Conservation (phyloP, 1,284 basidiomycete species). For the Sparassis latifolia region DNA sequence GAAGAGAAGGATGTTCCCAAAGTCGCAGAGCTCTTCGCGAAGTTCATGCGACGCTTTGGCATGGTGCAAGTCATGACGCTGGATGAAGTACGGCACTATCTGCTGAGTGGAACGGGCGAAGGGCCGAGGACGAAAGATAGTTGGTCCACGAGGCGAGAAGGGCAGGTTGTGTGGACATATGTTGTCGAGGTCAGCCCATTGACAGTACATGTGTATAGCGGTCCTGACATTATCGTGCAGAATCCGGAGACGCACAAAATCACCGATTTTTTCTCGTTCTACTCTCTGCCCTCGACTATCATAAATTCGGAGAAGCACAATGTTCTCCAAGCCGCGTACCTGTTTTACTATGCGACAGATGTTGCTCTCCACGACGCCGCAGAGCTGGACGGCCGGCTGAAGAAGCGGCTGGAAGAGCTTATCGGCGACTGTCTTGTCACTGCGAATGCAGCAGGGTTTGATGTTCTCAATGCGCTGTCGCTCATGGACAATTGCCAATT, state of each 20-base stretch:
- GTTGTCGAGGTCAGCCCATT: constrained; percentile 77
- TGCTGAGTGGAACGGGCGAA: constrained; percentile 79
- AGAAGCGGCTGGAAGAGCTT: constrained; percentile 67
- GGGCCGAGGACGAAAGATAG: constrained; percentile 33
- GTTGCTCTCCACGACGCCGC: constrained; percentile 51
- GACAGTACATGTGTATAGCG: constrained; percentile 1
- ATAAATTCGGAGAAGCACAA: constrained; percentile 61
- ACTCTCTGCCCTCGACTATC: constrained; percentile 90
- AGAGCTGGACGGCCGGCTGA: constrained; percentile 58
- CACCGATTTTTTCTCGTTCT: constrained; percentile 97
- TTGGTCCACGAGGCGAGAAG: constrained; percentile 48
- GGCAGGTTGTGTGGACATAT: constrained; percentile 94
- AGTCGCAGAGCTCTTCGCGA: constrained; percentile 70
- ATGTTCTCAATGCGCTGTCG: constrained; percentile 94
- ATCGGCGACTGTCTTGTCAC: constrained; percentile 76
- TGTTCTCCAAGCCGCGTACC: constrained; percentile 80
- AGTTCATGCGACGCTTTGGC: constrained; percentile 85
- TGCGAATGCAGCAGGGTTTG: constrained; percentile 81
- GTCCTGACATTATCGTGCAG: constrained; percentile 33
- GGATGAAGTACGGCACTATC: constrained; percentile 84
- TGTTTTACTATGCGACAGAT: constrained; percentile 87
- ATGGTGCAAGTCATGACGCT: constrained; percentile 75
- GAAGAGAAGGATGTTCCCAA: constrained; percentile 69
- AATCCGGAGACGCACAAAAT: constrained; percentile 77
- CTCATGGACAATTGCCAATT: constrained; percentile 91